A percentile compares a stretch with the other conserved stretches of the same genome.
Conservation (phyloP, 257 asterid genomes). For the Plantago ovata region DNA sequence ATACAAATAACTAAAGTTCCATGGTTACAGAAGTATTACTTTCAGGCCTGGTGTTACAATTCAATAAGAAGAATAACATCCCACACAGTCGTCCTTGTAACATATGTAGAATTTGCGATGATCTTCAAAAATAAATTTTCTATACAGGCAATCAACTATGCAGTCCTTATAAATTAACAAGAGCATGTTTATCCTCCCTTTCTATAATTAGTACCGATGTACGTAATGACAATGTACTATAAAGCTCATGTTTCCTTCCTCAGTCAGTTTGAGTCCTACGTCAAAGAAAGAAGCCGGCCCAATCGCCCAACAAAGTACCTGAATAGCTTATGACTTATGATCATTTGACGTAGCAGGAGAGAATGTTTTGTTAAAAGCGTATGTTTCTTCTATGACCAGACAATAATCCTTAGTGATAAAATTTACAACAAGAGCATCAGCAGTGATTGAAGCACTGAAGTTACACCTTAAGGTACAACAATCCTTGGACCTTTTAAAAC, state of each 20-base stretch:
- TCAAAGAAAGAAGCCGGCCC: no score
- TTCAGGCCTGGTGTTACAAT: no score
- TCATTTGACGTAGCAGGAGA: slow-evolving; percentile 28
- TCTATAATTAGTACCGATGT: slow-evolving; percentile 35
- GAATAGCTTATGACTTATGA: slow-evolving; percentile 11
- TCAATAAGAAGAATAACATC: no score
- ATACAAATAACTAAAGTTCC: background rate
- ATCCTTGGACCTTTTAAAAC: slow-evolving; percentile 25
- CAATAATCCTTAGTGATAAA: slow-evolving; percentile 53
- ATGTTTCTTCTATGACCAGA: slow-evolving; percentile 24
- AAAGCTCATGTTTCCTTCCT: no score
- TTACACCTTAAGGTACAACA: slow-evolving; percentile 34
- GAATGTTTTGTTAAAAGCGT: slow-evolving; percentile 34
- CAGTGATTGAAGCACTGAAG: slow-evolving; percentile 25
- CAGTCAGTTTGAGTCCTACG: no score
- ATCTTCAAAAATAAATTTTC: no score
- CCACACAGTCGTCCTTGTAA: no score
- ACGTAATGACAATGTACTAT: no score
- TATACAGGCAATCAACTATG: no score
- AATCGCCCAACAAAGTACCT: no score
- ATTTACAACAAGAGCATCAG: background rate
- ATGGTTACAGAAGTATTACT: no score
- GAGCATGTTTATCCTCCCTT: slow-evolving; percentile 27
- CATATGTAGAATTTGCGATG: no score
- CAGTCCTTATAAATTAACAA: slow-evolving; percentile 48